Conservation (phyloP, 306 rosid genomes). For the Calophaca sinica region DNA sequence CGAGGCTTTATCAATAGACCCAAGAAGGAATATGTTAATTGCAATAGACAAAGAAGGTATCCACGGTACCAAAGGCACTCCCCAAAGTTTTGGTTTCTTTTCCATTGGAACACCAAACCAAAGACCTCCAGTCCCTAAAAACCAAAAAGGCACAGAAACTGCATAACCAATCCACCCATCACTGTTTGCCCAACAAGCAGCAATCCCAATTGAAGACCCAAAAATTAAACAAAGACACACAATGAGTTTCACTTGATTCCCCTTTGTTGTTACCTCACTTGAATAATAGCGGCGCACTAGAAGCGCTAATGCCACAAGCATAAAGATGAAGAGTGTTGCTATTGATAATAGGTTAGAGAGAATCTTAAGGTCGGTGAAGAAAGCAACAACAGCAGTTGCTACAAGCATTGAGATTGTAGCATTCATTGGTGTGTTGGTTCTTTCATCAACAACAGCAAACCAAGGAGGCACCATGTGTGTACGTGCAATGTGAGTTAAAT, state of each 20-base stretch:
- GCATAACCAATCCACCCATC: slow-evolving; percentile 62
- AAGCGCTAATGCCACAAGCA: slow-evolving; percentile 76
- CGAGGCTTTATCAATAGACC: slow-evolving; percentile 69
- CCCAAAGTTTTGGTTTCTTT: slow-evolving; percentile 72
- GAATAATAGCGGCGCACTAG: slow-evolving; percentile 74
- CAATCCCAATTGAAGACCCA: slow-evolving; percentile 55
- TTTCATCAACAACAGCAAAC: slow-evolving; percentile 70
- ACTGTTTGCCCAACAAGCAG: slow-evolving; percentile 51
- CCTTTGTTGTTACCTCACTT: slow-evolving; percentile 53
- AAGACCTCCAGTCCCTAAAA: slow-evolving; percentile 57
- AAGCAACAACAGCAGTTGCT: slow-evolving; percentile 67
- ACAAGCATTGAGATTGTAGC: slow-evolving; percentile 72
- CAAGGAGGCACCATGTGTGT: slow-evolving; percentile 93
- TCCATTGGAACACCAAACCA: slow-evolving; percentile 65
- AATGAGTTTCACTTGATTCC: slow-evolving; percentile 52
- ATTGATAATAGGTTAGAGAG: slow-evolving; percentile 73
- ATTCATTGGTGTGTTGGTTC: slow-evolving; percentile 75
- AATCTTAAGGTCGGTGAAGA: slow-evolving; percentile 66
- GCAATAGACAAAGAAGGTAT: slow-evolving; percentile 71
- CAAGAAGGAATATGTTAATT: slow-evolving; percentile 80
- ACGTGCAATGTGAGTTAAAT: slow-evolving; percentile 85
- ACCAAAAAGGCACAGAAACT: slow-evolving; percentile 59
- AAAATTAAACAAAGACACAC: slow-evolving; percentile 50
- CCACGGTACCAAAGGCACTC: slow-evolving; percentile 84
- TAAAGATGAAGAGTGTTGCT: slow-evolving; percentile 76